phyloP scores from a whole-genome alignment of 2,329 filamentous ascomycete genomes.

The Xylariaceae sp. region DNA sequence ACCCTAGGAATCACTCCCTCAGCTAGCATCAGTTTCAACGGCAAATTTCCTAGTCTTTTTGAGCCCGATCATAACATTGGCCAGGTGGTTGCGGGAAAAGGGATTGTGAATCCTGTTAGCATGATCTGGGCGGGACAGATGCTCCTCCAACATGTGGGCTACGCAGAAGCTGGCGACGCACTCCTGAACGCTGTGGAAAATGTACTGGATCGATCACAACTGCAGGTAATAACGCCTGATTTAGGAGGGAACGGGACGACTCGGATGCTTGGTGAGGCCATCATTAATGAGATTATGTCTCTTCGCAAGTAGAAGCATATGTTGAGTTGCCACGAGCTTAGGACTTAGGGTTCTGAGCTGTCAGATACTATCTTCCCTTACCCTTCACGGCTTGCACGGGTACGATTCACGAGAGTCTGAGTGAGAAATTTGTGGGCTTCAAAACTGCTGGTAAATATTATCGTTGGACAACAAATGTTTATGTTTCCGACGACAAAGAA shows the following conservation, averaged over 20 bases:
- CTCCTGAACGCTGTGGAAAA: slow-evolving; percentile 28
- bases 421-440: too few species aligned
- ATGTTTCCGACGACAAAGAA: too few species aligned
- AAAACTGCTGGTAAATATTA: too few species aligned
- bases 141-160: slow-evolving; percentile 61
- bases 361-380: too few species aligned
- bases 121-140: slow-evolving; percentile 67
- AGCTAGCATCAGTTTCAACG: slow-evolving; percentile 56
- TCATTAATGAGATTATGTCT: slow-evolving; percentile 30
- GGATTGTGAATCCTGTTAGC: slow-evolving; percentile 57
- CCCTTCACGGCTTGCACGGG: too few species aligned
- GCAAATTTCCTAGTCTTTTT: slow-evolving; percentile 56
- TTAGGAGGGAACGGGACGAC: slow-evolving; percentile 54
- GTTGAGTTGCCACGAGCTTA: too few species aligned
- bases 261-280: slow-evolving; percentile 52
- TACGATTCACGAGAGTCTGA: too few species aligned
- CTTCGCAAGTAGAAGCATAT: background rate
- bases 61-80: slow-evolving; percentile 61
- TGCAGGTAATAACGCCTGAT: slow-evolving; percentile 52
- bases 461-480: too few species aligned
- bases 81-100: slow-evolving; percentile 59
- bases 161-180: slow-evolving; percentile 50
- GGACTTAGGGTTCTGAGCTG: too few species aligned
- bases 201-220: slow-evolving; percentile 38
- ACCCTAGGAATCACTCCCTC: slow-evolving; percentile 64